Evolutionary conservation across 176 grass and related monocot genomes (phyloP).

Genomic region (Tillandsia leiboldiana): DNA sequence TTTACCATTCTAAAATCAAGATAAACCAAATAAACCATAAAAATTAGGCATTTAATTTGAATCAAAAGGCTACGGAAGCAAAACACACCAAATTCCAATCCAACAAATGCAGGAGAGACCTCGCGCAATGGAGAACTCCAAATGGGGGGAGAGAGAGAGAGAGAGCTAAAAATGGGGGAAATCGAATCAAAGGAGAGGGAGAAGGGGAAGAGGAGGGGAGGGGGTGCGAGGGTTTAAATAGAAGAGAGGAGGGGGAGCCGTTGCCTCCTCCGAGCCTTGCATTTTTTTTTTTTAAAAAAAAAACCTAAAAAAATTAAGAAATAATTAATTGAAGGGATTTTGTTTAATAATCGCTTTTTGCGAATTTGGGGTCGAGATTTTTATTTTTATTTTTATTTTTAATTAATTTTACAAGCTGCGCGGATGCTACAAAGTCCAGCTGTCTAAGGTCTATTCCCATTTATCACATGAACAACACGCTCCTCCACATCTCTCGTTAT

Average conservation of each 20-base stretch:
- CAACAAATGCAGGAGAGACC: neutral
- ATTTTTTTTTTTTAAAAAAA: no score
- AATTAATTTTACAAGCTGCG: no score
- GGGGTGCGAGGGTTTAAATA: conserved; percentile 21
- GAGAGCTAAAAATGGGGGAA: conserved; percentile 7
- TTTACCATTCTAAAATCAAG: neutral
- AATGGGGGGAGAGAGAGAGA: neutral
- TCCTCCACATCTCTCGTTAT: no score
- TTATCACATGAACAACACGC: no score
- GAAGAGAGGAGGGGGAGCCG: conserved; percentile 8
- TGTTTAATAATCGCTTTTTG: no score
- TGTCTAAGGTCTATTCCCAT: no score
- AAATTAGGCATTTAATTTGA: neutral
- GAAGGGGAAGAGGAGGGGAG: conserved; percentile 17
- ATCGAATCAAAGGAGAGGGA: conserved; percentile 4
- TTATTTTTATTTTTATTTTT: no score
- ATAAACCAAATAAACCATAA: neutral
- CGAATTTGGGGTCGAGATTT: no score
- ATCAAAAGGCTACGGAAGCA: neutral
- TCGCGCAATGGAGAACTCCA: neutral
- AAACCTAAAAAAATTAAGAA: no score
- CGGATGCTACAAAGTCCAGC: no score
- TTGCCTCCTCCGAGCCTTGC: neutral
- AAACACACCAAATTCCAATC: neutral
- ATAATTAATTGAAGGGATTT: no score